A percentile compares a stretch with the other conserved stretches of the same genome.
These are phyloP conservation scores for Aspergillus hancockii DNA, from an alignment of 495 filamentous ascomycete genomes.

Conservation along the genomic window DNA sequence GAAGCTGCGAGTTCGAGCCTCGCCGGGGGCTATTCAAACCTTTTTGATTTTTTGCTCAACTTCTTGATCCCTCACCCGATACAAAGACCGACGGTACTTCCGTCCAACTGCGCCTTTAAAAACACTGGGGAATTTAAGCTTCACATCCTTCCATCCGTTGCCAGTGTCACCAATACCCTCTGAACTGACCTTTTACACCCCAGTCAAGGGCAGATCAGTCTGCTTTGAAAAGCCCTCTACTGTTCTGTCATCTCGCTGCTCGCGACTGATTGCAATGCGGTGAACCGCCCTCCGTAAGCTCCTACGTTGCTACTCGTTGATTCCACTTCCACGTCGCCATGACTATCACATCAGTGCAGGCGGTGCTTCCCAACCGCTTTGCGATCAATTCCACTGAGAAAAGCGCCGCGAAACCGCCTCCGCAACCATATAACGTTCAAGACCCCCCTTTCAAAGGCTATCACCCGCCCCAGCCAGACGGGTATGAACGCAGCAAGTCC, in stretches of 20 bases:
- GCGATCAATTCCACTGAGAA: constrained; percentile 35
- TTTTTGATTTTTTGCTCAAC: too few species aligned
- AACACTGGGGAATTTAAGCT: constrained; percentile 16
- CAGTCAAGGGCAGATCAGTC: not conserved
- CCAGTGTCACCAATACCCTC: constrained; percentile 1
- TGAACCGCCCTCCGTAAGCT: constrained; percentile 28
- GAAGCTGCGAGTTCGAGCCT: too few species aligned
- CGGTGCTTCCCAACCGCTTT: constrained; percentile 38
- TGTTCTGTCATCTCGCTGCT: constrained; percentile 1
- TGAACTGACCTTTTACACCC: not conserved
- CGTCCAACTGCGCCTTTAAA: constrained; percentile 14
- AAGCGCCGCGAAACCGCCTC: constrained; percentile 47
- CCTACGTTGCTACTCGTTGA: constrained; percentile 30
- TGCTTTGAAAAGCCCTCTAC: not conserved
- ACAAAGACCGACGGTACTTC: constrained; percentile 20
- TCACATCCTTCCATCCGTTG: constrained; percentile 1
- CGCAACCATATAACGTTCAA: constrained; percentile 54
- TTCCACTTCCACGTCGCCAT: constrained; percentile 38
- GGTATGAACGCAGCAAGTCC: constrained; percentile 60
- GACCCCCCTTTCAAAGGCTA: constrained; percentile 81
- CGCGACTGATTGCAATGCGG: constrained; percentile 36
- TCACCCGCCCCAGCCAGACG: constrained; percentile 65
- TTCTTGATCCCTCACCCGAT: too few species aligned
- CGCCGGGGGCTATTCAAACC: too few species aligned
- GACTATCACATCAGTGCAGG: constrained; percentile 50